Conservation (phyloP, 345 rosid genomes). For the Populus pruinosa region DNA sequence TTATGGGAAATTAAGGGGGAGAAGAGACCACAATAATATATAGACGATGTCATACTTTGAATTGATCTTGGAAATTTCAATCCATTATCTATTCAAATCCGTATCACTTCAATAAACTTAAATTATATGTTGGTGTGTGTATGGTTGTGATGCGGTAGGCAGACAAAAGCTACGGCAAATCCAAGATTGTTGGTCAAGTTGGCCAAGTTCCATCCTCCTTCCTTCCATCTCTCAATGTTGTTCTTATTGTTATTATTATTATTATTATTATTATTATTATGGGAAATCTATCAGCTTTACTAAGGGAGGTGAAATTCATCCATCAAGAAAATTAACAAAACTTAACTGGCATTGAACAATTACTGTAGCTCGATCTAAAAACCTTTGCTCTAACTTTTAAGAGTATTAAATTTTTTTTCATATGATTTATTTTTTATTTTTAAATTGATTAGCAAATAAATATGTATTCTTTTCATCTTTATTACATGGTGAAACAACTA, state of each 20-base stretch:
- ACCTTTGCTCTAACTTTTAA: rapidly evolving
- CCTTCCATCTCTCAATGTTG: not conserved
- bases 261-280: too few relatives aligned
- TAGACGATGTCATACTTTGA: not conserved
- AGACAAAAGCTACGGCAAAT: not conserved
- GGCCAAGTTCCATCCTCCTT: not conserved
- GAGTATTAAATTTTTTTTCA: too few relatives aligned
- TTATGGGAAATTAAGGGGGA: not conserved
- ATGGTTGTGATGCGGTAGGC: not conserved
- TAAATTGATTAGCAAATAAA: too few relatives aligned
- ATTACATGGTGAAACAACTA: too few relatives aligned
- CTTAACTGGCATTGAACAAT: too few relatives aligned
- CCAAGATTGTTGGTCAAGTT: not conserved
- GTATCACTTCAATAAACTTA: not conserved
- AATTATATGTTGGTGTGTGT: not conserved
- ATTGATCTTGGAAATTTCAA: not conserved
- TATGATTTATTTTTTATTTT: rapidly evolving
- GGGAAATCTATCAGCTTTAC: too few relatives aligned
- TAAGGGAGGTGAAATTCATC: too few relatives aligned
- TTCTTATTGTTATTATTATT: too few relatives aligned
- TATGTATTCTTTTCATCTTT: too few relatives aligned
- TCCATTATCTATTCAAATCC: not conserved
- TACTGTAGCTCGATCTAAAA: too few relatives aligned
- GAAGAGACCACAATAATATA: not conserved
- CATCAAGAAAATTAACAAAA: too few relatives aligned